Conservation (phyloP, 257 asterid genomes). For the Solanum appendiculatum region DNA sequence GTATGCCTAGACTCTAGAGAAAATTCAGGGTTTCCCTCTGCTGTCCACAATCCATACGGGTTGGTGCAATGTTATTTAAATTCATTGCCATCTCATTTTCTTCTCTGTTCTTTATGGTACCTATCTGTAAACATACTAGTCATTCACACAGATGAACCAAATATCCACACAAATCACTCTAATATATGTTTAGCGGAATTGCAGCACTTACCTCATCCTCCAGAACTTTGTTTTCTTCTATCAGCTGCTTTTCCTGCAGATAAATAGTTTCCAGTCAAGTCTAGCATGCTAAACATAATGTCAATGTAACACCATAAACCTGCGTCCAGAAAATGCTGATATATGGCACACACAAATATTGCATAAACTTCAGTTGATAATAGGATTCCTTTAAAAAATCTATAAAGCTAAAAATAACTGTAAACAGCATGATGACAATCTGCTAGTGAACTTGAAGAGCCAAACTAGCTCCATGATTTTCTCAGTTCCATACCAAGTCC, state of each 20-base stretch:
- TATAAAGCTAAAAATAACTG: neutral
- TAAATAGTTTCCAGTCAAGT: neutral
- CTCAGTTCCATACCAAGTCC: neutral
- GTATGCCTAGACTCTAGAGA: neutral
- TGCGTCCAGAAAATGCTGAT: neutral
- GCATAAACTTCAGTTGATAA: neutral
- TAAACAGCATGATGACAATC: neutral
- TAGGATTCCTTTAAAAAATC: neutral
- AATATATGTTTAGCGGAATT: neutral
- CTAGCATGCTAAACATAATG: neutral
- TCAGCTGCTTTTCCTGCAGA: constrained; percentile 36
- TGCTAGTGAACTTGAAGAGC: neutral
- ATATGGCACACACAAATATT: neutral
- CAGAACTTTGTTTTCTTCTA: constrained; percentile 33
- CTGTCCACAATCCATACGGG: neutral
- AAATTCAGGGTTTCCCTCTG: neutral
- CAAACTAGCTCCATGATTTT: neutral
- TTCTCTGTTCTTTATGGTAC: neutral
- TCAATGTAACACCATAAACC: neutral
- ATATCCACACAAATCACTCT: neutral
- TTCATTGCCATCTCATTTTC: neutral
- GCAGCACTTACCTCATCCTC: constrained; percentile 25
- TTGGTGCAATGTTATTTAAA: neutral
- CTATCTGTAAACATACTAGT: neutral
- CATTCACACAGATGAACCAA: neutral